Conservation (phyloP, 2,329 filamentous ascomycete genomes). For the Paecilomyces sp. region DNA sequence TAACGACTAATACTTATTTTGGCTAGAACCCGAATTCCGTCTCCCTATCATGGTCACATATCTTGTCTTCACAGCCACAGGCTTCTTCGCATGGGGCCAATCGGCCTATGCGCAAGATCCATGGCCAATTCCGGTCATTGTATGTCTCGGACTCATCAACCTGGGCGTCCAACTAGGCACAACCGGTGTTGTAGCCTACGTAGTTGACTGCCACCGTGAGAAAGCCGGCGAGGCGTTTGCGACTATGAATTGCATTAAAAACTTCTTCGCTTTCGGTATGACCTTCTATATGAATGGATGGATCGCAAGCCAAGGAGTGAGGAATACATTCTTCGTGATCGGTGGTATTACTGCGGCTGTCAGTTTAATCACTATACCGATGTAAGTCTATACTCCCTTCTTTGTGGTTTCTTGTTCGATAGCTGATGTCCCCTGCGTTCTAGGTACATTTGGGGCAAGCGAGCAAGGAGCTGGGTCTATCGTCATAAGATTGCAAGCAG, state of each 20-base stretch:
- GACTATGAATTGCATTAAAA: constrained; percentile 34
- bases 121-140: constrained; percentile 27
- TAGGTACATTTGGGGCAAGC: background rate
- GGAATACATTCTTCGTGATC: constrained; percentile 31
- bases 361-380: constrained; percentile 24
- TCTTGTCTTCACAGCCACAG: constrained; percentile 27
- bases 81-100: constrained; percentile 32
- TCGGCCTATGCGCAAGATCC: constrained; percentile 18
- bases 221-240: constrained; percentile 33
- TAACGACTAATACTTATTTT: background rate
- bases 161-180: constrained; percentile 32
- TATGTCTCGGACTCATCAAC: constrained; percentile 30
- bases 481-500: background rate
- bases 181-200: constrained; percentile 30
- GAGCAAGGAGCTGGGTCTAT: background rate
- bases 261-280: constrained; percentile 32
- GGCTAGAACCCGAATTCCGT: constrained; percentile 32
- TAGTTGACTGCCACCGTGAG: constrained; percentile 32
- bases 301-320: constrained; percentile 31
- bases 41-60: constrained; percentile 30
- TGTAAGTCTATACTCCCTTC: constrained; percentile 13
- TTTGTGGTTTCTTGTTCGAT: background rate
- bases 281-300: constrained; percentile 36
- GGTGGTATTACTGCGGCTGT: constrained; percentile 28
- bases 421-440: background rate